Conservation (phyloP, 345 rosid species). For the Heritiera littoralis region DNA sequence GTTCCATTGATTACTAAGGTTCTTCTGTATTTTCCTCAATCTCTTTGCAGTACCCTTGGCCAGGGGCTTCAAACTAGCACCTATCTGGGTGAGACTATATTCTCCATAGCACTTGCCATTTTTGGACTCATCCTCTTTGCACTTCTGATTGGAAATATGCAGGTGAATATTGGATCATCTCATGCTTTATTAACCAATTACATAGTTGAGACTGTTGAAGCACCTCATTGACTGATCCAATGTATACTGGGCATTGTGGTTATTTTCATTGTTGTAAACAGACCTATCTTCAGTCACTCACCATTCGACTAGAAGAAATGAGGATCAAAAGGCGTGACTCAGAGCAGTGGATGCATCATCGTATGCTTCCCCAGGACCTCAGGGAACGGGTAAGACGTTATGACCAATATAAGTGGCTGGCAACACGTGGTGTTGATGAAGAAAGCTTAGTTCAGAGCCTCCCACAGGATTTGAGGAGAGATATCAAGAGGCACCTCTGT, state of each 20-base stretch:
- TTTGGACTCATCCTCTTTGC: conserved; percentile 94
- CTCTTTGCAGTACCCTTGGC: conserved; percentile 78
- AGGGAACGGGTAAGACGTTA: conserved; percentile 88
- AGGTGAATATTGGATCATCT: conserved; percentile 44
- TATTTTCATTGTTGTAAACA: conserved; percentile 36
- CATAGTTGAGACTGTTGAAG: conserved; percentile 13
- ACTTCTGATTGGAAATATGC: conserved; percentile 97
- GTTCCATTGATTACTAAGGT: neutral
- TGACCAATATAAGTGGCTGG: conserved; percentile 98
- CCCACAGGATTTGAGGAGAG: conserved; percentile 94
- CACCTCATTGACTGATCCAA: neutral
- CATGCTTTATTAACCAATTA: conserved; percentile 1
- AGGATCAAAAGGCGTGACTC: conserved; percentile 96
- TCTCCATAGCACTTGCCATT: conserved; percentile 82
- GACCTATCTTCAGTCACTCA: conserved; percentile 97
- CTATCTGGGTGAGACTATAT: conserved; percentile 78
- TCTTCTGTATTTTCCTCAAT: conserved; percentile 23
- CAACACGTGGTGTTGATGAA: conserved; percentile 95
- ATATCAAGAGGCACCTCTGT: conserved; percentile 95
- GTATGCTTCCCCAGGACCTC: conserved; percentile 84
- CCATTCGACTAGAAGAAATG: conserved; percentile 97
- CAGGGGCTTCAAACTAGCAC: conserved; percentile 96
- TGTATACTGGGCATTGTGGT: conserved; percentile 10
- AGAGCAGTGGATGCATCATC: conserved; percentile 99
- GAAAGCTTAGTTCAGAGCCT: conserved; percentile 81